phyloP scores from a whole-genome alignment of 768 basidiomycete genomes.

The Pisolithus marmoratus region DNA sequence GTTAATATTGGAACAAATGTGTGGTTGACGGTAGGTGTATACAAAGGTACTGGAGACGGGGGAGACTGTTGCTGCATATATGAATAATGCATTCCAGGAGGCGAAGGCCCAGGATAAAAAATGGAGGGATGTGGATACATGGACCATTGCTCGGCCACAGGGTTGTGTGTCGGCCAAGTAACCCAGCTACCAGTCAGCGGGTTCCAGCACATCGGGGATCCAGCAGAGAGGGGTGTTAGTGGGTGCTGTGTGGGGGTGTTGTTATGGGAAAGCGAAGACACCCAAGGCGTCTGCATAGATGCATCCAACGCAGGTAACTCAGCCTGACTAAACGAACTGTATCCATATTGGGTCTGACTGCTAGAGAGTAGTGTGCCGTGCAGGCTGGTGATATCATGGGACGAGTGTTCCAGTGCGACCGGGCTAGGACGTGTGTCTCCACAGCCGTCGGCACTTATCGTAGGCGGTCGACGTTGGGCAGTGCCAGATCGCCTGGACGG shows the following conservation, averaged over 20 bases:
- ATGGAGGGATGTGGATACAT: constrained; percentile 19
- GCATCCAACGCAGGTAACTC: constrained; percentile 18
- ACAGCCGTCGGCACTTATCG: constrained; percentile 14
- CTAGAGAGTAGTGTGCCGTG: constrained; percentile 15
- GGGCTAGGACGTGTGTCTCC: constrained; percentile 21
- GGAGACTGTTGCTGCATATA: constrained; percentile 18
- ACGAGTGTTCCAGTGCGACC: constrained; percentile 13
- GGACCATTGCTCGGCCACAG: constrained; percentile 25
- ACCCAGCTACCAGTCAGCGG: constrained; percentile 24
- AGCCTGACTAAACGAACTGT: constrained; percentile 23
- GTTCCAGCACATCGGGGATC: constrained; percentile 28
- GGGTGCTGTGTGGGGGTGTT: constrained; percentile 21
- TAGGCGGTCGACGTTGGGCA: constrained; percentile 14
- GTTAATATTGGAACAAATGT: constrained; percentile 18
- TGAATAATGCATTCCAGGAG: constrained; percentile 21
- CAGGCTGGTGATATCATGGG: constrained; percentile 21
- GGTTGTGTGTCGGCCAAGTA: constrained; percentile 22
- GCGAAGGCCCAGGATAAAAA: constrained; percentile 21
- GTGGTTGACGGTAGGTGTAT: constrained; percentile 13
- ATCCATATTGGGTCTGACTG: constrained; percentile 18
- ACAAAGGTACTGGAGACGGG: constrained; percentile 12
- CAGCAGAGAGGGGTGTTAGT: constrained; percentile 21
- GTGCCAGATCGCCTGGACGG: constrained; percentile 21
- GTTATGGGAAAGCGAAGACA: constrained; percentile 21
- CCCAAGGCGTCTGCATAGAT: constrained; percentile 21